A percentile compares a stretch with the other conserved stretches of the same genome.
Conservation (phyloP, 1,139 yeast species). For the Pneumocystis canis region DNA sequence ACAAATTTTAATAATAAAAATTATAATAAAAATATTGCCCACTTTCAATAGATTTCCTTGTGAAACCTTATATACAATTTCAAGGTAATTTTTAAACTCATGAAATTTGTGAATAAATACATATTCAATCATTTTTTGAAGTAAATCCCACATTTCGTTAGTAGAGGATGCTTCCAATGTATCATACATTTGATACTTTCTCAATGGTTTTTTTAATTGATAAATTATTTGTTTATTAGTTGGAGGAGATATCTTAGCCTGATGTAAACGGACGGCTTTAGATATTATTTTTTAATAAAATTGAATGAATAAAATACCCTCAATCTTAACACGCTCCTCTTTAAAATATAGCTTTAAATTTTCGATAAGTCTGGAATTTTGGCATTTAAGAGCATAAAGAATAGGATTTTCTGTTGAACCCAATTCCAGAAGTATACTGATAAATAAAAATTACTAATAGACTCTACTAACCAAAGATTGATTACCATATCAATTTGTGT, state of each 20-base stretch:
- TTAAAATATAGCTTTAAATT: constrained; percentile 30
- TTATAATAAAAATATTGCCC: not conserved
- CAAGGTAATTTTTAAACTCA: not conserved
- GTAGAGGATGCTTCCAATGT: constrained; percentile 32
- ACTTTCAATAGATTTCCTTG: not conserved
- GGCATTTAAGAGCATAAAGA: constrained; percentile 42
- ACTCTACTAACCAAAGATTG: constrained; percentile 18
- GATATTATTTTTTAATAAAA: not conserved
- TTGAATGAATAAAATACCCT: constrained; percentile 22
- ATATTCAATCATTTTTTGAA: constrained; percentile 32
- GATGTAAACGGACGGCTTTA: not conserved
- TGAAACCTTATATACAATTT: not conserved
- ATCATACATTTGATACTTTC: not conserved
- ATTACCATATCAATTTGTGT: constrained; percentile 32
- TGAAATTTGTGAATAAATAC: not conserved
- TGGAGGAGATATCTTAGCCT: not conserved
- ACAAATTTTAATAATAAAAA: not conserved
- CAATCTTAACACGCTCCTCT: constrained; percentile 18
- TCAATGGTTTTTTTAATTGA: not conserved
- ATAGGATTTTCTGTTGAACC: constrained; percentile 53
- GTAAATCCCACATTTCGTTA: constrained; percentile 40
- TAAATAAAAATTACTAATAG: not conserved
- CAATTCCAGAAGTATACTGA: constrained; percentile 41
- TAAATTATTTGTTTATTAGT: not conserved
- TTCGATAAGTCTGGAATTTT: constrained; percentile 27